Conservation (phyloP, 208 protist species). For the Jaenimonas drosophilae region DNA sequence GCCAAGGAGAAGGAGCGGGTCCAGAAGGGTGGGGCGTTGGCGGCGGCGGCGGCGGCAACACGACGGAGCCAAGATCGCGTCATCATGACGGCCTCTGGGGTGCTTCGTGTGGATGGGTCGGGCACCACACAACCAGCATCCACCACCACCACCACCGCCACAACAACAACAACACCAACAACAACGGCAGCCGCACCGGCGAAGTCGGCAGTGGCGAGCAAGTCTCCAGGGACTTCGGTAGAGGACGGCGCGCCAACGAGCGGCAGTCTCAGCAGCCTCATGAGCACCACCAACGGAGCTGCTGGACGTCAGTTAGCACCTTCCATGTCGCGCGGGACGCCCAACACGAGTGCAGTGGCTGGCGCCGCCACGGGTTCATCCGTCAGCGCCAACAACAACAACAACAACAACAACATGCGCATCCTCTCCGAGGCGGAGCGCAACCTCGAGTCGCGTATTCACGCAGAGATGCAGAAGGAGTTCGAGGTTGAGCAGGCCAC, state of each 20-base stretch:
- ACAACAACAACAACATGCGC: slow-evolving; percentile 2
- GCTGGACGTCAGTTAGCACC: not conserved
- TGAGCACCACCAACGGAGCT: not conserved
- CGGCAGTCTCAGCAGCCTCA: not conserved
- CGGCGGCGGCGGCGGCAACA: too few species aligned
- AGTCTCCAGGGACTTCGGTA: too few species aligned
- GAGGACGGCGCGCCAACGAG: too few species aligned
- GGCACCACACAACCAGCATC: not conserved
- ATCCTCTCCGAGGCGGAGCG: slow-evolving; percentile 71
- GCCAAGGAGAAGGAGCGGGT: slow-evolving; percentile 67
- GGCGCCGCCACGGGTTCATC: not conserved
- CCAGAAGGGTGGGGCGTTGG: too few species aligned
- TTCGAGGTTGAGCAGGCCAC: slow-evolving; percentile 31
- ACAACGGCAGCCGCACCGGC: not conserved
- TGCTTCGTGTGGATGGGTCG: too few species aligned
- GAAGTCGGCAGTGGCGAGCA: not conserved
- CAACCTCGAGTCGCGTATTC: slow-evolving; percentile 59
- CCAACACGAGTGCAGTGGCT: not conserved
- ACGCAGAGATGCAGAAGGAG: slow-evolving; percentile 24
- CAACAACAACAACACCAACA: slow-evolving; percentile 2
- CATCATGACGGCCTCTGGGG: too few species aligned
- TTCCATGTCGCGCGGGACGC: not conserved
- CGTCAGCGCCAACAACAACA: not conserved
- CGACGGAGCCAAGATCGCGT: too few species aligned
- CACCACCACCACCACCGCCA: not conserved